These are phyloP conservation scores for Cercophora scortea DNA, from an alignment of 495 filamentous ascomycete species.

Conservation along the genomic window DNA sequence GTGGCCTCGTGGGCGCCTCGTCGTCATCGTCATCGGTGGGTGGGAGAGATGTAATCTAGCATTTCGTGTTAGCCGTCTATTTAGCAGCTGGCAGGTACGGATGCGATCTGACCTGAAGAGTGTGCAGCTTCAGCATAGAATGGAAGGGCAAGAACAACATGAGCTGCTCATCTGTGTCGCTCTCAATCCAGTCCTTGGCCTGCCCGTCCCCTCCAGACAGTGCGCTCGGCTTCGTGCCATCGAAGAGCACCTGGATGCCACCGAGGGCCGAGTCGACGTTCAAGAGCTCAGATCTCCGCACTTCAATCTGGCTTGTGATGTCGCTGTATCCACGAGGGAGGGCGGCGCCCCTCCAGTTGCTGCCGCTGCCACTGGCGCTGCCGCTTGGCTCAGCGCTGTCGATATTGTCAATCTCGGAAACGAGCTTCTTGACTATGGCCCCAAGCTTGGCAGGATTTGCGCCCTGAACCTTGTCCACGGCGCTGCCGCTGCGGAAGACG, in stretches of 20 bases:
- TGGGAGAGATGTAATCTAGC: conserved; percentile 74
- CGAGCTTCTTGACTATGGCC: conserved; percentile 63
- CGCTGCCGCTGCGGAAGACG: conserved; percentile 69
- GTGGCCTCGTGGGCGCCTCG: conserved; percentile 77
- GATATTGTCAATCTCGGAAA: conserved; percentile 54
- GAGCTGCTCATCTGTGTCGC: conserved; percentile 96
- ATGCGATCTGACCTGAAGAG: conserved; percentile 46
- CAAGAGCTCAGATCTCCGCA: conserved; percentile 74
- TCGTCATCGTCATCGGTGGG: conserved; percentile 42
- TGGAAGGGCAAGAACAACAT: conserved; percentile 92
- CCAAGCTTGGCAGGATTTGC: conserved; percentile 63
- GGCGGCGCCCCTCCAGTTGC: conserved; percentile 62
- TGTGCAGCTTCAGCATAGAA: conserved; percentile 82
- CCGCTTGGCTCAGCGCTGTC: conserved; percentile 37
- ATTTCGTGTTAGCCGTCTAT: conserved; percentile 8
- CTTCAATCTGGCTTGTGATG: conserved; percentile 72
- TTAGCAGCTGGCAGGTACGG: neutral
- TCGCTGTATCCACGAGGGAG: conserved; percentile 76
- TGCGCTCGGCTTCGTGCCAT: conserved; percentile 54
- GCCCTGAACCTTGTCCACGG: conserved; percentile 59
- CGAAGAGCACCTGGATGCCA: conserved; percentile 63
- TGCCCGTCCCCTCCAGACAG: conserved; percentile 55
- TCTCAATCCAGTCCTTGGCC: conserved; percentile 86
- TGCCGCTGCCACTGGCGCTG: conserved; percentile 32
- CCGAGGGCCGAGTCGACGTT: conserved; percentile 72